A percentile compares a stretch with the other conserved stretches of the same genome.
phyloP scores from a whole-genome alignment of 2,329 filamentous ascomycete species.

The Drechslerella coelobrocha region DNA sequence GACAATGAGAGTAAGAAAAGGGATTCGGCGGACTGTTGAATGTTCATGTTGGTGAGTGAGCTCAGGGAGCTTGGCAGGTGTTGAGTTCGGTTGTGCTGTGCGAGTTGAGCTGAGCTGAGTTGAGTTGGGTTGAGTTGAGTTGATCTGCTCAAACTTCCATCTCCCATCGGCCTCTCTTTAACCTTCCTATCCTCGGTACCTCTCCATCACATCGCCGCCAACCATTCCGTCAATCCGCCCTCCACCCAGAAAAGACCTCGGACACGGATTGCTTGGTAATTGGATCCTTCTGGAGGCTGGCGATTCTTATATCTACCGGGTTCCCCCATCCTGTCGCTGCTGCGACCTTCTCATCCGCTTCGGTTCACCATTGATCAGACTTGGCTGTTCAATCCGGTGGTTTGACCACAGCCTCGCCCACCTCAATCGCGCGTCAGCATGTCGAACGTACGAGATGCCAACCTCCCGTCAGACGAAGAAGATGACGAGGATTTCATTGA shows the following conservation, averaged over 20 bases:
- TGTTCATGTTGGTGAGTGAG: background rate
- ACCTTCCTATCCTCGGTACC: constrained; percentile 6
- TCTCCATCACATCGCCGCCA: background rate
- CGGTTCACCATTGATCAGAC: background rate
- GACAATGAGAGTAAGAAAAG: background rate
- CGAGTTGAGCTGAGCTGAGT: constrained; percentile 13
- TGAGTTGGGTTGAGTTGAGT: background rate
- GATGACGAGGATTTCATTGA: constrained; percentile 51
- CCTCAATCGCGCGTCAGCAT: constrained; percentile 1
- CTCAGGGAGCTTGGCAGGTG: constrained; percentile 30
- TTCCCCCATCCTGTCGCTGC: background rate
- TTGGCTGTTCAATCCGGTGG: constrained; percentile 4
- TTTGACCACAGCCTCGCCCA: background rate
- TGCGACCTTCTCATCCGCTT: background rate
- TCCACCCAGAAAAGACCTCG: background rate
- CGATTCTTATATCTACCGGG: background rate
- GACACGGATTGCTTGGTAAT: constrained; percentile 25
- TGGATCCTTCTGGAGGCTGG: constrained; percentile 24
- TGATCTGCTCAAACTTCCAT: constrained; percentile 3
- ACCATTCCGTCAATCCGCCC: background rate
- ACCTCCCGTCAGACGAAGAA: constrained; percentile 49
- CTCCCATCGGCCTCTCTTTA: background rate
- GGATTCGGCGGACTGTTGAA: too few species aligned
- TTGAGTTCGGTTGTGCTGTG: too few species aligned
- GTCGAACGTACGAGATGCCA: constrained; percentile 31